These are phyloP conservation scores for Ustilago crameri DNA, from an alignment of 1,284 basidiomycete genomes.

Conservation along the genomic window DNA sequence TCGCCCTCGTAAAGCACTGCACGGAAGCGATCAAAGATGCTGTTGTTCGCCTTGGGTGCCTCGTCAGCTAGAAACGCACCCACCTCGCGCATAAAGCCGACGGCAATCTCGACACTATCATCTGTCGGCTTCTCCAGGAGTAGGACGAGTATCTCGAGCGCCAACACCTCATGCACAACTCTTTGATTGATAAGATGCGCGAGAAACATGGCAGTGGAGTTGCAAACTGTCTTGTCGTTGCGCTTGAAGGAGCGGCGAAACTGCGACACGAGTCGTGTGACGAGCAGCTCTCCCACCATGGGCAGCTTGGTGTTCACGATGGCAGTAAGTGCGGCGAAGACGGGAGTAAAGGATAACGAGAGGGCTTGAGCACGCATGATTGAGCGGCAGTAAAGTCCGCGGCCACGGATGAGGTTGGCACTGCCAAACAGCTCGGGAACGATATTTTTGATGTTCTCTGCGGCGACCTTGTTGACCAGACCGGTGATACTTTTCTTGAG, in stretches of 20 bases:
- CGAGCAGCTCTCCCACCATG: constrained; percentile 90
- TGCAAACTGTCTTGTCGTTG: constrained; percentile 97
- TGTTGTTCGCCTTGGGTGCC: constrained; percentile 91
- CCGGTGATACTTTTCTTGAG: constrained; percentile 97
- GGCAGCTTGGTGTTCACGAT: constrained; percentile 98
- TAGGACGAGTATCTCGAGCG: constrained; percentile 92
- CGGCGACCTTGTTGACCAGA: constrained; percentile 90
- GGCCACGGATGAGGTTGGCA: constrained; percentile 66
- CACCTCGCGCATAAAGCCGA: constrained; percentile 96
- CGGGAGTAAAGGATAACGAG: constrained; percentile 96
- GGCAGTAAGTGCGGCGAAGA: constrained; percentile 91
- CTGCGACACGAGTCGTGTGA: constrained; percentile 90
- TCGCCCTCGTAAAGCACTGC: constrained; percentile 93
- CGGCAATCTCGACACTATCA: constrained; percentile 97
- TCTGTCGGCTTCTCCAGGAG: constrained; percentile 95
- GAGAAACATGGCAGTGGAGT: constrained; percentile 93
- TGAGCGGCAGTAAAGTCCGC: constrained; percentile 73
- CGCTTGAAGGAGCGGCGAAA: constrained; percentile 94
- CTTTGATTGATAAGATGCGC: constrained; percentile 96
- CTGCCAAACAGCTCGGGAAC: constrained; percentile 77
- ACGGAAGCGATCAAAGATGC: constrained; percentile 93
- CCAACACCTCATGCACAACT: constrained; percentile 92
- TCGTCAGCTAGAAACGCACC: constrained; percentile 94
- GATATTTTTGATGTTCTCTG: constrained; percentile 95
- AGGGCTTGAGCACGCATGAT: constrained; percentile 98